Evolutionary conservation across 768 basidiomycete genomes (phyloP).

Genomic region (Boletus subparvulus): DNA sequence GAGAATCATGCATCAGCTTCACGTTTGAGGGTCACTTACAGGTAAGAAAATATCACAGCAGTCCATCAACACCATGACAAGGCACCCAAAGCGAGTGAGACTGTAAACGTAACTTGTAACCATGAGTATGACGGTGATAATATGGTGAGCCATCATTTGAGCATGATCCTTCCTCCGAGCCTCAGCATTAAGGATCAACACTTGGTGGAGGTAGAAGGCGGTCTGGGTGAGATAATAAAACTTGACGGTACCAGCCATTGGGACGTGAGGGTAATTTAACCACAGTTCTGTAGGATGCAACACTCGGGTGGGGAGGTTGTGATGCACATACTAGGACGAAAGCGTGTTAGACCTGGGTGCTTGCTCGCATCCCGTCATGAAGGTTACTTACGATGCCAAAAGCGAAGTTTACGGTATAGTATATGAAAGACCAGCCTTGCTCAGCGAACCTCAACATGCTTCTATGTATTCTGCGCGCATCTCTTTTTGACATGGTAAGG

Average conservation of each 20-base stretch:
- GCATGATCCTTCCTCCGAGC: constrained; percentile 87
- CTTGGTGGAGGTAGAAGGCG: constrained; percentile 89
- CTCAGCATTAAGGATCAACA: constrained; percentile 91
- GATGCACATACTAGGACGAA: constrained; percentile 70
- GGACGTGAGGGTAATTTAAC: constrained; percentile 79
- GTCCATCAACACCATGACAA: constrained; percentile 93
- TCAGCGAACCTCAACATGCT: constrained; percentile 88
- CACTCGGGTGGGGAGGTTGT: constrained; percentile 62
- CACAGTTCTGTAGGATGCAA: constrained; percentile 69
- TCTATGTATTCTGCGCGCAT: constrained; percentile 62
- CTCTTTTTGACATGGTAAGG: constrained; percentile 37
- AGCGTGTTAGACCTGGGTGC: constrained; percentile 5
- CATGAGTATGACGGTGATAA: constrained; percentile 84
- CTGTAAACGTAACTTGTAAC: constrained; percentile 74
- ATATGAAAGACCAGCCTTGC: constrained; percentile 88
- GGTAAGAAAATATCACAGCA: constrained; percentile 90
- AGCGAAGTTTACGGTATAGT: constrained; percentile 72
- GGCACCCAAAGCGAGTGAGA: constrained; percentile 85
- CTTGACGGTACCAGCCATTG: constrained; percentile 79
- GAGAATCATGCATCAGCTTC: not conserved
- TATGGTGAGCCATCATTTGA: constrained; percentile 96
- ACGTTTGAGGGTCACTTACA: constrained; percentile 46
- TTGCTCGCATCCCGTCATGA: constrained; percentile 5
- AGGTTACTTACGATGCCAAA: constrained; percentile 76
- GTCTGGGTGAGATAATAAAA: constrained; percentile 85